Evolutionary conservation across 345 rosid species (phyloP), one percentile per base, ranked within the genome.

Genomic region (Pistacia integerrima): DNA sequence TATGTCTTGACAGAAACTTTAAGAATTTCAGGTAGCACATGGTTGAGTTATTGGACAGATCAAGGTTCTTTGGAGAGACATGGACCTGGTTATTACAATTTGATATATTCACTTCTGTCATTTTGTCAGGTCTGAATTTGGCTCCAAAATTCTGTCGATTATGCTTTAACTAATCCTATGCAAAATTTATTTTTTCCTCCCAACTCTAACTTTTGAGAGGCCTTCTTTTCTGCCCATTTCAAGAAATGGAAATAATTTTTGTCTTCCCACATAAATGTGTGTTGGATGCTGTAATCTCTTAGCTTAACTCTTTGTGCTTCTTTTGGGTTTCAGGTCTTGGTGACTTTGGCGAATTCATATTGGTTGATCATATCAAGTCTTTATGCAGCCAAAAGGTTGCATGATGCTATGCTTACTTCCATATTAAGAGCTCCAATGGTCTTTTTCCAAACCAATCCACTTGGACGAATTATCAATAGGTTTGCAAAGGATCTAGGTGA

Each of bases 401-500:
- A 93, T 69, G 90, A 96, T 74, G 95, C 97, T 69, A 93, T 96
- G 97, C 99, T 96, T 77, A 76, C 76, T 67, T 86, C 99, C 73
- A 92, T 96, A 71, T 81, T 96, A 78, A 89, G 99, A 86, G 99
- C 98, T 78, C 99, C 99, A 49, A 92, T 96, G 98, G 89, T 88
- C 72, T 96, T 96, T 85, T 96, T 96, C 84, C 98, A 93, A 72
- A 96, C 99, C 73, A 96, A 93, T 79, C 99, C 99, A 48, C 85
- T 96, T 70, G 99, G 99, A 22, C 83, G 98, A 16, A 89, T 96
- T 62, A 96, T 96, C 77, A 96, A 96, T 85, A 88, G 99, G 82
- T 96, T 96, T 80, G 94, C 99, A 7, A 96, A 93, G 92, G 99
- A 96, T 88, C 85, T 91, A 59, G 94, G 99, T 4, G 99, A 96